phyloP scores from a whole-genome alignment of 2,329 filamentous ascomycete genomes.

The Ceratocystis variospora region DNA sequence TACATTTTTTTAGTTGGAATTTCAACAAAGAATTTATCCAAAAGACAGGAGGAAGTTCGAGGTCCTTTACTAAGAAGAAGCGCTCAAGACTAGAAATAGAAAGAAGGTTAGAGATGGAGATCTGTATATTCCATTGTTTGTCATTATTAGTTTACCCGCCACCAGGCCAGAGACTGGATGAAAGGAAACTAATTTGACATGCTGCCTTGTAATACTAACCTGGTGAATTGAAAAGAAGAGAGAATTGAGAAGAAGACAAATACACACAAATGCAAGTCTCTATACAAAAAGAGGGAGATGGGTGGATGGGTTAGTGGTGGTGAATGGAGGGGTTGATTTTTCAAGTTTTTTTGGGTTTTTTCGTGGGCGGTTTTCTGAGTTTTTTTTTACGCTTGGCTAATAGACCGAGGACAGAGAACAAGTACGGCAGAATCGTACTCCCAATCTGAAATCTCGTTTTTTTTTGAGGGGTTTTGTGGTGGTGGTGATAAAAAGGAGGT shows the following conservation, averaged over 20 bases:
- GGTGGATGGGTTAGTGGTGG: constrained; percentile 25
- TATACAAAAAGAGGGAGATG: constrained; percentile 8
- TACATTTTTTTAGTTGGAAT: constrained; percentile 16
- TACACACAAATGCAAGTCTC: constrained; percentile 17
- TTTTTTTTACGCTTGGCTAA: constrained; percentile 26
- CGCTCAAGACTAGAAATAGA: background rate
- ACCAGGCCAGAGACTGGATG: constrained; percentile 1
- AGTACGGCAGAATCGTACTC: constrained; percentile 44
- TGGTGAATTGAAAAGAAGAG: constrained; percentile 18
- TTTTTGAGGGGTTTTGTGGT: constrained; percentile 30
- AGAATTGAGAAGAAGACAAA: constrained; percentile 16
- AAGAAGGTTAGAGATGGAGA: background rate
- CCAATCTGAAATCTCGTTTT: constrained; percentile 38
- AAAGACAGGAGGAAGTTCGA: constrained; percentile 12
- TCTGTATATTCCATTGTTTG: background rate
- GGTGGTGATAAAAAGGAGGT: constrained; percentile 33
- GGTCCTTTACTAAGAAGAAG: constrained; percentile 6
- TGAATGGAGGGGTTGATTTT: constrained; percentile 45
- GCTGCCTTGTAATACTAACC: background rate
- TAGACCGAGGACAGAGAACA: constrained; percentile 46
- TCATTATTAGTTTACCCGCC: background rate
- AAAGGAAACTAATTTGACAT: background rate
- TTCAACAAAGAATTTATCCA: constrained; percentile 20
- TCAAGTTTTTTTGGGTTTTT: constrained; percentile 41
- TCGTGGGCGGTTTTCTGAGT: constrained; percentile 24